Evolutionary conservation across 108 stramenopile species (phyloP), one percentile per base, ranked within the genome.

Genomic region (Nitzschia palea): DNA sequence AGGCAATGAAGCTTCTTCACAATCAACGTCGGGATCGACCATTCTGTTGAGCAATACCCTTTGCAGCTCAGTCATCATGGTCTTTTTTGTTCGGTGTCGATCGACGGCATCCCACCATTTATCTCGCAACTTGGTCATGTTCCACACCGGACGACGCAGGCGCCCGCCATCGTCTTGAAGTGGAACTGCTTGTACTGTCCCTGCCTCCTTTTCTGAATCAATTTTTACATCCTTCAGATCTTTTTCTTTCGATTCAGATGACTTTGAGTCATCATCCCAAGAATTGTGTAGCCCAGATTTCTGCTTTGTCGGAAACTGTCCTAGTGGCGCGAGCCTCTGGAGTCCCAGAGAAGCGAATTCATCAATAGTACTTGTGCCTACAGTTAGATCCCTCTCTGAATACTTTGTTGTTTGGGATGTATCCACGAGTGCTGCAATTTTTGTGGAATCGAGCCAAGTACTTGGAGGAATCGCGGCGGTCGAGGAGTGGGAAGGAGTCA

Each of bases 91-190:
- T 0, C 54, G 60, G 35, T 43, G 44, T 10, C 50, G 53, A 40
- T 52, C 54, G 14, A 83, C 26, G 6, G 71, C 40, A 23, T 51
- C 56, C 81, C 81, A 82, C 76, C 76, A 82, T 20, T 76, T 76
- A 57, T 77, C 76, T 43, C 81, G 60, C 30, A 82, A 51, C 33
- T 61, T 65, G 18, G 35, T 50, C 61, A 74, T 67, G 29, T 76
- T 47, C 52, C 62, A 66, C 12, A 43, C n/a, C 14, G 44, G 45
- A 14, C 45, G 37, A 23, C 45, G 26, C 14, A 1, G 15, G 15
- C n/a, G 47, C 4, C 15, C 47, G 4, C 17, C 17, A 5, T 4
- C 4, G 15, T 48, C 18, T 20, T 48, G 47, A 4, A 48, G 47
- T 48, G 15, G 47, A 4, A 48, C 47, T 48, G 22, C 47, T 56